Conservation (phyloP, 306 rosid species). For the Trifolium subterraneum region DNA sequence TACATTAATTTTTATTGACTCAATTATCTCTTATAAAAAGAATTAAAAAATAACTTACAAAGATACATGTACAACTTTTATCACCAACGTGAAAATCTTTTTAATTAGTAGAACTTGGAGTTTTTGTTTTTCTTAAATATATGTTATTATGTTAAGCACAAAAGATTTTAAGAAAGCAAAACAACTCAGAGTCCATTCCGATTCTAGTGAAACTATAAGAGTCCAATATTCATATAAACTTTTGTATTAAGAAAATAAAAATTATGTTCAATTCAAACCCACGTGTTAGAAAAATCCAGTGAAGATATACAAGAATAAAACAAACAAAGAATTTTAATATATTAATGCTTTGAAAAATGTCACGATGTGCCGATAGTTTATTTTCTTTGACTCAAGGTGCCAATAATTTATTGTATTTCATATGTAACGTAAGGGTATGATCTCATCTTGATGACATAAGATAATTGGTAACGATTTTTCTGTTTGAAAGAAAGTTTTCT, state of each 20-base stretch:
- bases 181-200: no score
- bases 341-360: slow-evolving; percentile 24
- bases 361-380: background rate
- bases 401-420: background rate
- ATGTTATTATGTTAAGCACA: no score
- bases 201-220: no score
- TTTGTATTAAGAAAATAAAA: background rate
- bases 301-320: background rate
- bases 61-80: no score
- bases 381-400: background rate
- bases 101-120: no score
- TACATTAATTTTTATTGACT: no score
- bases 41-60: no score
- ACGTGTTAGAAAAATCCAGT: slow-evolving; percentile 49
- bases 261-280: slow-evolving; percentile 44
- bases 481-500: background rate
- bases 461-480: background rate
- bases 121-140: no score
- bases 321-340: slow-evolving; percentile 1
- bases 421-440: background rate
- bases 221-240: no score
- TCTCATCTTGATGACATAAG: slow-evolving; percentile 3
- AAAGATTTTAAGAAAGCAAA: no score
- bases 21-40: no score
- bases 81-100: no score